Base-by-base conservation (phyloP, 164 flowering plant genomes). In the Aristolochia californica region DNA sequence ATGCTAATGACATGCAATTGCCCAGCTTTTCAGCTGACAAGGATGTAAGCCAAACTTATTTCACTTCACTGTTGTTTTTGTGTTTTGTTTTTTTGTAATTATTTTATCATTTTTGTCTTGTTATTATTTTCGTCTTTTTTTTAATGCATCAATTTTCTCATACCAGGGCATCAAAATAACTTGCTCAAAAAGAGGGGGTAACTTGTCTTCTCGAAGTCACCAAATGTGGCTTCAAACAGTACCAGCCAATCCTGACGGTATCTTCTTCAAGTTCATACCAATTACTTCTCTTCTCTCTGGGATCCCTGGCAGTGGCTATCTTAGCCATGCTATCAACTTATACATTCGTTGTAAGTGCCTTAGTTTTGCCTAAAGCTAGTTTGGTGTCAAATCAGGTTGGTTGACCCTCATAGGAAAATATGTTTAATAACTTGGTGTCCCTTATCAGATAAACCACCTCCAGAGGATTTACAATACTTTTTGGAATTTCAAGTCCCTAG, bases 401-500 rank as follows among this genome's bases (percentile, higher is more conserved):
- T 56, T 48, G 48, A 24, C 30, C 24, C 0, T 8, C 1, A 25
- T 18, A 52, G 5, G 22, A 47, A 47, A 17, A 17, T 20, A 11
- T 47, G 50, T 47, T 47, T 17, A 47, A 47, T 47, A 17, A 17
- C 48, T 14, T 47, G 5, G 20, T 47, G 2, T 47, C 50, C 1
- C 24, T 4, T 43, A 44, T 24, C 76, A 90, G 97, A 90, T 57
- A 90, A 87, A 72, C 95, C 97, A 54, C 34, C 77, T 48, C 72
- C 75, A 38, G 84, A 82, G 50, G 97, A 90, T 67, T 65, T 90
- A 55, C 81, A 77, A 40, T 78, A 74, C 62, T 90, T 90, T 68
- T 76, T 90, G 82, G 97, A 90, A 71, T 90, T 90, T 58, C 97
- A 90, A 78, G 84, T 90, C 63, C 97, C 95, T 20, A 64, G 68